Evolutionary conservation across 176 grass and related monocot species (phyloP), one percentile per base, ranked within the genome.

Genomic region (Panicum miliaceum): DNA sequence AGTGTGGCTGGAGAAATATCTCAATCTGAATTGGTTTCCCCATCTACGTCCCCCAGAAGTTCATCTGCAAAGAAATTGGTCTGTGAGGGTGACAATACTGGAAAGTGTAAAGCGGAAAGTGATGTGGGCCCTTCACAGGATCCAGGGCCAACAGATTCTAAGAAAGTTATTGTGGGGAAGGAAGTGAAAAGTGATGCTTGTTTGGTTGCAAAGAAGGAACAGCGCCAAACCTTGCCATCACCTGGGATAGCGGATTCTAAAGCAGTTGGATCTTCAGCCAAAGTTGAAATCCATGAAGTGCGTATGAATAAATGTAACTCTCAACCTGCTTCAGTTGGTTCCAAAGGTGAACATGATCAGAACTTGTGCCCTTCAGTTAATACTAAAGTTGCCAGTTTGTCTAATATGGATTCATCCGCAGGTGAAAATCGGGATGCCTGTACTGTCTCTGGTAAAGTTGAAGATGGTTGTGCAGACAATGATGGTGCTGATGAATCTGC

Each of bases 1-100:
- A 98, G 89, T 86, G 96, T 98, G 2, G 96, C 96, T 80, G 96
- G 91, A 27, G 91, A 95, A 82, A 90, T 98, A 76, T 95, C 90
- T 57, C 90, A 95, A 81, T 95, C 91, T 70, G 87, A 93, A 73
- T 82, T 91, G 53, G 84, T 85, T 75, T 82, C 92, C 14, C 86
- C 89, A 74, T 68, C 74, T 69, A 38, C 32, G 41, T 94, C 90
- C 59, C 84, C 71, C 26, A 81, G 56, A 69, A 85, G 52, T 86
- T 84, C 76, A 37, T 70, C 89, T 76, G 89, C 73, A 85, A 81
- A 77, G 80, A 77, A 89, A 64, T 76, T 75, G 42, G 87, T 72
- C 27, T 79, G 64, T 78, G 84, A 79, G 47, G 57, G 59, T 53
- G 82, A 90, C 36, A 91, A 53, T 45, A 26, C 47, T 81, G 70